Conservation (phyloP, 1,284 basidiomycete genomes). For the Apiotrichum porosum region DNA sequence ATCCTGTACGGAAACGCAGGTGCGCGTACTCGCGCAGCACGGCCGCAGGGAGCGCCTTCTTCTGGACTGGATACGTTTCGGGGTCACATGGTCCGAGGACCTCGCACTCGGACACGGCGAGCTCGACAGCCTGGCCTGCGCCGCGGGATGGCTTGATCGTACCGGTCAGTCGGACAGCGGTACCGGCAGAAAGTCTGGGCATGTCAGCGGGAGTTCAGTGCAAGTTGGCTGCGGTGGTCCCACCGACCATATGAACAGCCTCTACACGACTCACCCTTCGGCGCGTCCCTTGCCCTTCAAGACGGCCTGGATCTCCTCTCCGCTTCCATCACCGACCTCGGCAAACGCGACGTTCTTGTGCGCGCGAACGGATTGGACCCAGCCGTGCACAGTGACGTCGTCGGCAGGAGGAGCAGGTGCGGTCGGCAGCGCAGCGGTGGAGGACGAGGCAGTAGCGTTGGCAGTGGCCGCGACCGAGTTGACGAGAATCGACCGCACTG, state of each 20-base stretch:
- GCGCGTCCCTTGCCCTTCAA: slow-evolving; percentile 52
- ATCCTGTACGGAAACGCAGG: slow-evolving; percentile 70
- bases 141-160: slow-evolving; percentile 63
- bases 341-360: slow-evolving; percentile 84
- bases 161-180: slow-evolving; percentile 66
- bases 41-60: slow-evolving; percentile 67
- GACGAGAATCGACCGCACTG: slow-evolving; percentile 3
- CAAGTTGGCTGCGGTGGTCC: neutral
- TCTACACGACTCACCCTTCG: slow-evolving; percentile 28
- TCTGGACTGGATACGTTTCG: slow-evolving; percentile 83
- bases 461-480: neutral
- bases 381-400: slow-evolving; percentile 55
- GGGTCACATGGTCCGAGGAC: slow-evolving; percentile 71
- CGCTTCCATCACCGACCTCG: slow-evolving; percentile 75
- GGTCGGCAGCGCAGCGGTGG: neutral
- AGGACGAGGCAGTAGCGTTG: neutral
- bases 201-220: neutral
- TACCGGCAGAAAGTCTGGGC: slow-evolving; percentile 59
- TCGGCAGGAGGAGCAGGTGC: neutral
- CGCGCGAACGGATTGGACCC: slow-evolving; percentile 74
- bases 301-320: slow-evolving; percentile 70
- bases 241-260: neutral
- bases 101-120: slow-evolving; percentile 61
- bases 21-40: slow-evolving; percentile 78
- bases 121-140: slow-evolving; percentile 65